These are phyloP conservation scores for Dioscorea alata DNA, from an alignment of 106 monocot species.

Conservation along the genomic window DNA sequence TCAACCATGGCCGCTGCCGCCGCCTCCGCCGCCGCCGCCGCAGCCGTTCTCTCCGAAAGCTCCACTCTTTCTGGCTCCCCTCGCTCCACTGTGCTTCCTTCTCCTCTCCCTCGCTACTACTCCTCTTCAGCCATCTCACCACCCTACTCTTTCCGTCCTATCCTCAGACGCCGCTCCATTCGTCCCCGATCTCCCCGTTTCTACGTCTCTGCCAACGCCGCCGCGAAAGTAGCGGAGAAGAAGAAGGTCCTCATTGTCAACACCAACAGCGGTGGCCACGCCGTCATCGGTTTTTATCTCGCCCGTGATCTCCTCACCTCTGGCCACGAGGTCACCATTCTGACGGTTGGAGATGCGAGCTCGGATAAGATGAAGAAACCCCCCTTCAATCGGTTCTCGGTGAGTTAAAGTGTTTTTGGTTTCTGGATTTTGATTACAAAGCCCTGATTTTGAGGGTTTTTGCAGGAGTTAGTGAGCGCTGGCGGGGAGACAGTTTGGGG, in stretches of 20 bases:
- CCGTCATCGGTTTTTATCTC: slow-evolving; percentile 94
- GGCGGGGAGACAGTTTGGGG: slow-evolving; percentile 91
- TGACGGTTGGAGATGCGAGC: slow-evolving; percentile 85
- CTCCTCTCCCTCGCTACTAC: not conserved
- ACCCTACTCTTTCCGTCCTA: not conserved
- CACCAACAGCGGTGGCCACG: slow-evolving; percentile 92
- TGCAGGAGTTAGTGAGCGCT: slow-evolving; percentile 61
- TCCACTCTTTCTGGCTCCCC: not conserved
- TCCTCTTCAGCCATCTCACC: not conserved
- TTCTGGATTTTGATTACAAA: not conserved
- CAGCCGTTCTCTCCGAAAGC: not conserved
- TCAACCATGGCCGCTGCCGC: not conserved
- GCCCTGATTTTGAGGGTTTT: not conserved
- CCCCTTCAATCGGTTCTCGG: slow-evolving; percentile 84
- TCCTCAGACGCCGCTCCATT: not conserved
- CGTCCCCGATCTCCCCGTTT: not conserved
- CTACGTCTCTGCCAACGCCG: not conserved
- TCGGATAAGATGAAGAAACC: slow-evolving; percentile 99
- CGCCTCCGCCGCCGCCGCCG: not conserved
- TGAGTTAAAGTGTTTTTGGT: slow-evolving; percentile 1
- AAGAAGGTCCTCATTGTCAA: slow-evolving; percentile 84
- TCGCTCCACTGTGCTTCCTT: not conserved
- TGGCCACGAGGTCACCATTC: slow-evolving; percentile 78
- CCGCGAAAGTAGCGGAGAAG: slow-evolving; percentile 14
- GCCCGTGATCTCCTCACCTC: slow-evolving; percentile 57